phyloP scores from a whole-genome alignment of 805 yeast species.

The Yarrowia sp. region DNA sequence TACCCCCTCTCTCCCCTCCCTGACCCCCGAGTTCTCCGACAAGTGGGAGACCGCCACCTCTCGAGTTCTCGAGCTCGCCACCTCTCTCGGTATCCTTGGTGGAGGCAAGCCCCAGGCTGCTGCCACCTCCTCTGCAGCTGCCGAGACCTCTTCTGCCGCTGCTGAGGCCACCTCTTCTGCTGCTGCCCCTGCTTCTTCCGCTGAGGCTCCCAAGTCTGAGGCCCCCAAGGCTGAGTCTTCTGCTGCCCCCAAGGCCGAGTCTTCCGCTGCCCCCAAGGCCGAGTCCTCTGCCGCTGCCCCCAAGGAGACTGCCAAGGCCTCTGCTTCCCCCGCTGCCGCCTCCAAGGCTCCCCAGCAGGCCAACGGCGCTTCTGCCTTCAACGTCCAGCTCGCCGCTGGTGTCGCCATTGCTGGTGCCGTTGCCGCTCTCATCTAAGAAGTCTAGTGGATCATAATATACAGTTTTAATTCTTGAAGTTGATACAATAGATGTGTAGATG shows the following conservation, averaged over 20 bases:
- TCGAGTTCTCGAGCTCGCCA: constrained; percentile 16
- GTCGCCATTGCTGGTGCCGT: constrained; percentile 35
- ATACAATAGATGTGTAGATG: neutral
- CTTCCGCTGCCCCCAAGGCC: neutral
- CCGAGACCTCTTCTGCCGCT: constrained; percentile 12
- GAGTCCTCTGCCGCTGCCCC: neutral
- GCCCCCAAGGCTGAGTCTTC: neutral
- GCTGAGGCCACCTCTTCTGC: too few relatives aligned
- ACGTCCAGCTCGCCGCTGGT: constrained; percentile 38
- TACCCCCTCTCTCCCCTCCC: constrained; percentile 27
- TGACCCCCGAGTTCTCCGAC: constrained; percentile 31
- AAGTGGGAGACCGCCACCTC: constrained; percentile 33
- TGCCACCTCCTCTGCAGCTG: constrained; percentile 16
- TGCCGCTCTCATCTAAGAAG: constrained; percentile 35
- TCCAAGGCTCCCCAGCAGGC: constrained; percentile 36
- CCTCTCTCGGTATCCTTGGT: constrained; percentile 20
- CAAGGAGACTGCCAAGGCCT: neutral
- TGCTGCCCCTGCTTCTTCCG: neutral
- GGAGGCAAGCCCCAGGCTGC: constrained; percentile 9
- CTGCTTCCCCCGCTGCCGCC: constrained; percentile 9
- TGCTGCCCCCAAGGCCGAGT: constrained; percentile 5
- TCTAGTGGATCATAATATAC: constrained; percentile 11
- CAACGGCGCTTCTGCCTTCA: constrained; percentile 29
- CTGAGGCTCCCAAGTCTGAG: neutral
- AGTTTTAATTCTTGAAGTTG: constrained; percentile 32